Evolutionary conservation across 192 early-diverging fungal species (phyloP).

Genomic region (Linnemannia hyalina): DNA sequence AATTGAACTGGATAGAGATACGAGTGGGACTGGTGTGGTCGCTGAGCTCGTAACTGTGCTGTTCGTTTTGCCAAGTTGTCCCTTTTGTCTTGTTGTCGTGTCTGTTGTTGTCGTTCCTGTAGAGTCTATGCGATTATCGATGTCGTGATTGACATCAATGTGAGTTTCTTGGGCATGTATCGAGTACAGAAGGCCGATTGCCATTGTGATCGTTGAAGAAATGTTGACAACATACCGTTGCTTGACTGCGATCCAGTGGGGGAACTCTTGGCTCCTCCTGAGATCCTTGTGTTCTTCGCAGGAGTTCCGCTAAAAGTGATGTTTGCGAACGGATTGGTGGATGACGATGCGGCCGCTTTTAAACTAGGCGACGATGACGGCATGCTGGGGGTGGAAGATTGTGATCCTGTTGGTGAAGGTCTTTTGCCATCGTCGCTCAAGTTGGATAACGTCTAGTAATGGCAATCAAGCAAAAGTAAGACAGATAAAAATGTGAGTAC

Average conservation of each 20-base stretch:
- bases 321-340: slow-evolving; percentile 15
- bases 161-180: neutral
- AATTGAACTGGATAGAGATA: neutral
- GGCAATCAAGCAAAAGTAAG: neutral
- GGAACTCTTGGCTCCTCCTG: neutral
- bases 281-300: neutral
- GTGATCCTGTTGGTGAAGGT: slow-evolving; percentile 17
- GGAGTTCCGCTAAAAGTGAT: slow-evolving; percentile 10
- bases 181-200: neutral
- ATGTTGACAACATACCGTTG: neutral
- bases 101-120: neutral
- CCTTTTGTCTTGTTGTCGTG: neutral
- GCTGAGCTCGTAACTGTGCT: neutral
- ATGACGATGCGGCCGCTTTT: neutral
- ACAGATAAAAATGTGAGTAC: neutral
- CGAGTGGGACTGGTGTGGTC: neutral
- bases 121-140: neutral
- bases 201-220: neutral
- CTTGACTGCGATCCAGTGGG: neutral
- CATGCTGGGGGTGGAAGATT: neutral
- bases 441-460: slow-evolving; percentile 13
- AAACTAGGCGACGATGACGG: neutral
- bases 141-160: neutral
- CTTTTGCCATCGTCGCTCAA: slow-evolving; percentile 20
- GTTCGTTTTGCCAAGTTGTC: neutral